A percentile compares a stretch with the other conserved stretches of the same genome.
phyloP scores from a whole-genome alignment of 345 rosid species.

The Citrus glauca region DNA sequence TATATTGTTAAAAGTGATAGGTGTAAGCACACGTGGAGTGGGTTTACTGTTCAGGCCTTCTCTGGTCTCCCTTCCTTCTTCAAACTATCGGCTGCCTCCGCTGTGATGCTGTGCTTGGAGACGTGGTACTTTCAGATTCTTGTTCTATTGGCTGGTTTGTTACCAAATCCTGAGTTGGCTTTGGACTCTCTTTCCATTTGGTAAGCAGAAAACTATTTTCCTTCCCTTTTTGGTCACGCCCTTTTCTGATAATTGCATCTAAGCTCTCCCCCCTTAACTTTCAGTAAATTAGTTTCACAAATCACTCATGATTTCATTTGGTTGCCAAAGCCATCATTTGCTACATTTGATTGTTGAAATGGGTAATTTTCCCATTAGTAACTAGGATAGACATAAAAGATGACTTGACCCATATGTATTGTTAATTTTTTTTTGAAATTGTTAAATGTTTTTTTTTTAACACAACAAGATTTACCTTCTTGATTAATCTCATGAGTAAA shows the following conservation, averaged over 20 bases:
- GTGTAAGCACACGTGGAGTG: slow-evolving; percentile 45
- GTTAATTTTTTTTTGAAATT: too few species aligned
- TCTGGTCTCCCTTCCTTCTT: slow-evolving; percentile 38
- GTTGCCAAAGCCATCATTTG: neutral
- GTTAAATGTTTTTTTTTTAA: too few species aligned
- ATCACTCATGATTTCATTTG: neutral
- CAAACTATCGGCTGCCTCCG: slow-evolving; percentile 57
- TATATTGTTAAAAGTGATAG: slow-evolving; percentile 40
- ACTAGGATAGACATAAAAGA: too few species aligned
- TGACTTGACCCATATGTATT: too few species aligned
- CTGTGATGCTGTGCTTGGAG: slow-evolving; percentile 65
- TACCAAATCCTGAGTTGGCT: slow-evolving; percentile 52
- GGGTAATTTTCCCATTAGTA: too few species aligned
- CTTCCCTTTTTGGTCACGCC: too few species aligned
- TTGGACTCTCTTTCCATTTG: slow-evolving; percentile 54
- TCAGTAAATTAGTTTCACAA: neutral
- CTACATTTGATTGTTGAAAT: too few species aligned
- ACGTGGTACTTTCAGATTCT: slow-evolving; percentile 57
- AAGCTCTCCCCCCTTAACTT: too few species aligned
- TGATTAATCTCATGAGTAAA: too few species aligned
- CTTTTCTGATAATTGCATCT: too few species aligned
- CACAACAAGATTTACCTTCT: too few species aligned
- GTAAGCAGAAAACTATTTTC: slow-evolving; percentile 17
- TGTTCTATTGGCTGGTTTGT: slow-evolving; percentile 54
- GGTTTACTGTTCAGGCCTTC: slow-evolving; percentile 47